Percentiles rank a stretch among this genome's conserved stretches.
Evolutionary conservation across 768 basidiomycete genomes (phyloP).

Genomic region (Calvatia gigantea): DNA sequence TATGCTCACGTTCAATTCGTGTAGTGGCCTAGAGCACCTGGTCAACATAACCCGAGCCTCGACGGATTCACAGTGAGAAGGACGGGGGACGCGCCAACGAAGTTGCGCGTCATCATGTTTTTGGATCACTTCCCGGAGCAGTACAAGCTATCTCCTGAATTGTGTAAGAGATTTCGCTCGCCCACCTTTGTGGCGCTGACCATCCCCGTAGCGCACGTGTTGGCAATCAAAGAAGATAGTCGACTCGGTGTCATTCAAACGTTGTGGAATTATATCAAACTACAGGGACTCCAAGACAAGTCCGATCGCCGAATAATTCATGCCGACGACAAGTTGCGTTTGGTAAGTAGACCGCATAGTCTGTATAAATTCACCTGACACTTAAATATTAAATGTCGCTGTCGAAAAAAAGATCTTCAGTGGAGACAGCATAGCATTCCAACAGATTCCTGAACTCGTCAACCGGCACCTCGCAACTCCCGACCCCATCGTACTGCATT

Average conservation of each 20-base stretch:
- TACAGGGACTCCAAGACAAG: slow-evolving; percentile 79
- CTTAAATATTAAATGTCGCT: too few species aligned
- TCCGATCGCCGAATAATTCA: slow-evolving; percentile 68
- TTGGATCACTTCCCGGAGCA: slow-evolving; percentile 86
- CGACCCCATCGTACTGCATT: slow-evolving; percentile 79
- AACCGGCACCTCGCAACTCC: slow-evolving; percentile 76
- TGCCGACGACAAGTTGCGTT: slow-evolving; percentile 63
- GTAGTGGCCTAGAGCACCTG: slow-evolving; percentile 63
- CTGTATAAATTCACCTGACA: too few species aligned
- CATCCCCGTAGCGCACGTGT: slow-evolving; percentile 44
- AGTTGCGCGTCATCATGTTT: slow-evolving; percentile 80
- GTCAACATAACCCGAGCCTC: slow-evolving; percentile 53
- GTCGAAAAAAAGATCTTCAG: slow-evolving; percentile 73
- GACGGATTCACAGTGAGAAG: slow-evolving; percentile 88
- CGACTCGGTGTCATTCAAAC: slow-evolving; percentile 77
- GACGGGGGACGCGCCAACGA: slow-evolving; percentile 75
- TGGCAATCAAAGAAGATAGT: slow-evolving; percentile 84
- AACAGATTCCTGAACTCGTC: slow-evolving; percentile 79
- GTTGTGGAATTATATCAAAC: slow-evolving; percentile 91
- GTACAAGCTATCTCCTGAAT: slow-evolving; percentile 73
- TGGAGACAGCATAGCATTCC: slow-evolving; percentile 67
- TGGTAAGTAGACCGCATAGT: slow-evolving; percentile 36
- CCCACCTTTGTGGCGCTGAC: not conserved
- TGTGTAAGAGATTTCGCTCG: slow-evolving; percentile 43
- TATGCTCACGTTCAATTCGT: not conserved